phyloP scores from a whole-genome alignment of 2,329 filamentous ascomycete species.

The Cryphonectria radicalis region DNA sequence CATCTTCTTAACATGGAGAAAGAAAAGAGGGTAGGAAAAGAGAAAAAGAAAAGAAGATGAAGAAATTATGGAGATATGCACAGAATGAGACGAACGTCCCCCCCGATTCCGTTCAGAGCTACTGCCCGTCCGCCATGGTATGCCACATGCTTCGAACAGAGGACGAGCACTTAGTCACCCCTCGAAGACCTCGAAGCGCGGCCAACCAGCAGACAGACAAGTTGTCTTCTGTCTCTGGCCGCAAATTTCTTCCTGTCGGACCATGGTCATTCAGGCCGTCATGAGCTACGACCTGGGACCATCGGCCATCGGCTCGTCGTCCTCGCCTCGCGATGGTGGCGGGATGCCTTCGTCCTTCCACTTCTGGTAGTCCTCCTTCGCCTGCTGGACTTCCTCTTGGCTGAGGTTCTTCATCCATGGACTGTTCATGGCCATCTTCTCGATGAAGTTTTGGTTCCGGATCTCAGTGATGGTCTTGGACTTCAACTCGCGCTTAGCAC shows the following conservation, averaged over 20 bases:
- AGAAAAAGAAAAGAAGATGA: background rate
- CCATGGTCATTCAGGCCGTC: background rate
- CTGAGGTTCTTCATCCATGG: constrained; percentile 80
- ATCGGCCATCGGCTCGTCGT: constrained; percentile 17
- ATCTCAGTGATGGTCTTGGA: constrained; percentile 40
- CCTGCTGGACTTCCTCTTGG: constrained; percentile 75
- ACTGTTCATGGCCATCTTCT: constrained; percentile 83
- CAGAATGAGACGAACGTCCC: background rate
- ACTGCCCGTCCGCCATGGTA: background rate
- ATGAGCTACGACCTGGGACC: background rate
- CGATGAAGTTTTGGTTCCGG: constrained; percentile 59
- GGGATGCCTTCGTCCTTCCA: constrained; percentile 55
- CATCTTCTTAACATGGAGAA: background rate
- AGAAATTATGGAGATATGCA: background rate
- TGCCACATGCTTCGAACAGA: background rate
- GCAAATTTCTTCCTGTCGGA: too few relatives aligned
- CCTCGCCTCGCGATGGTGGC: constrained; percentile 15
- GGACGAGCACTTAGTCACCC: background rate
- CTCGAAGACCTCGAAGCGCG: background rate
- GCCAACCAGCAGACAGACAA: background rate
- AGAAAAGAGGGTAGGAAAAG: background rate
- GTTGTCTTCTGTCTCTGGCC: background rate
- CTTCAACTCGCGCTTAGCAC: constrained; percentile 57
- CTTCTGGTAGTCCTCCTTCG: constrained; percentile 66
- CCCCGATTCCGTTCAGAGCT: background rate